These are phyloP conservation scores for Huntiella moniliformis DNA, from an alignment of 2,329 filamentous ascomycete genomes.

Conservation along the genomic window DNA sequence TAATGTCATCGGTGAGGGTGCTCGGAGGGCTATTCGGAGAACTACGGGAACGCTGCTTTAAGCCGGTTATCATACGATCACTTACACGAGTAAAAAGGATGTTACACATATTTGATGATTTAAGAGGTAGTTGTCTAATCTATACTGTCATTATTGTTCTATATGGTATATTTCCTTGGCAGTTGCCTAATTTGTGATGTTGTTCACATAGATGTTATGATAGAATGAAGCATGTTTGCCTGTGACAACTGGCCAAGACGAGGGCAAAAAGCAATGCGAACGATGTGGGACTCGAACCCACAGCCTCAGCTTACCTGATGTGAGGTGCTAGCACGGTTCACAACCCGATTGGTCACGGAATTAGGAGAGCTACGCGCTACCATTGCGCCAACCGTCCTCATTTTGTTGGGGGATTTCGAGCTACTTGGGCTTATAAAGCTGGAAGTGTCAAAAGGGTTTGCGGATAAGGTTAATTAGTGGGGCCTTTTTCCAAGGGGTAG, in stretches of 20 bases:
- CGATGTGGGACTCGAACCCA: constrained; percentile 13
- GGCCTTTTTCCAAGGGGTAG: too few relatives aligned
- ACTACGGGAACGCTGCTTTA: constrained; percentile 3
- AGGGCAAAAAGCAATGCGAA: constrained; percentile 5
- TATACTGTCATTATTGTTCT: neutral
- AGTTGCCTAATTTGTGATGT: neutral
- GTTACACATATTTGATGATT: neutral
- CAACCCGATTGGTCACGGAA: neutral
- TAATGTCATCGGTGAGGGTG: constrained; percentile 66
- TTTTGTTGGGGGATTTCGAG: too few relatives aligned
- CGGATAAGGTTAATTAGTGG: too few relatives aligned
- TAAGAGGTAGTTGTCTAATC: neutral
- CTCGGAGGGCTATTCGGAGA: constrained; percentile 48
- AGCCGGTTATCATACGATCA: neutral
- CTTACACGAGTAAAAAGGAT: neutral
- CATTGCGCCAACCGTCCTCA: constrained; percentile 12
- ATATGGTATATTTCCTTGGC: neutral
- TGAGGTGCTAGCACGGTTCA: neutral
- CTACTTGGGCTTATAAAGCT: too few relatives aligned
- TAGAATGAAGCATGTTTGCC: too few relatives aligned
- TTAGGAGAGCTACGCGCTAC: constrained; percentile 13
- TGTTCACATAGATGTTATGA: too few relatives aligned
- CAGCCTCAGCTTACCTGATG: constrained; percentile 10
- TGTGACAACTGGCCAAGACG: too few relatives aligned
- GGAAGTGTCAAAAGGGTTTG: too few relatives aligned